Evolutionary conservation across 352 stramenopile genomes (phyloP), one percentile per base, ranked within the genome.

Genomic region (Pythium guiyangense): DNA sequence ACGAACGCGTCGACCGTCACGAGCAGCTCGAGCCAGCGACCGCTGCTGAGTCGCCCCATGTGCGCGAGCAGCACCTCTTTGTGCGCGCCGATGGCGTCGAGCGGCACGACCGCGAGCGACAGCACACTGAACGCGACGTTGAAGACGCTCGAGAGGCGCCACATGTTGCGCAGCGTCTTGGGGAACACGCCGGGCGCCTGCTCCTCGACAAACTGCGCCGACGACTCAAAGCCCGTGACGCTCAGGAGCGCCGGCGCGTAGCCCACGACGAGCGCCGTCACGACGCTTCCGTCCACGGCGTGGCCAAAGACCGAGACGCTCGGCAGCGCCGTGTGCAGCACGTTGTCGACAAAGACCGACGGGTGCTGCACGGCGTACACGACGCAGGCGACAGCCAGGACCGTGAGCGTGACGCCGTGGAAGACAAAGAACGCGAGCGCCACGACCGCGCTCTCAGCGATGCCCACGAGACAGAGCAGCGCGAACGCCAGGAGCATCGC

Each of bases 151-250:
- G 91, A 84, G 26, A 84, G 70, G 6, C 60, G 60, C 84, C 86
- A 96, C 79, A 90, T 90, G 60, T 84, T 84, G 49, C 74, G 77
- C 11, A 92, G 67, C 15, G 80, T 92, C 64, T 87, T 86, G 6
- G 72, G 68, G 60, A 93, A 93, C 25, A 92, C 82, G n/a, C 82
- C 81, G 6, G 68, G 70, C 14, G 61, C 57, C 51, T 96, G 86
- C 56, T 94, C 84, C 59, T 97, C 86, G 1, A 97, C 83, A 61
- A 92, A 96, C 49, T 96, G 83, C 11, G 84, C 77, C 34, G 77
- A 91, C 1, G 71, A 89, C 68, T 97, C 89, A 48, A 97, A 97
- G 18, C 88, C 22, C 22, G 22, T 22, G 22, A 22, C 22, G 22
- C 22, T 22, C 22, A 22, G 22, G 22, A 22, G 22, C 22, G 22